Conservation (phyloP, 352 stramenopile genomes). For the Peronospora tabacina region DNA sequence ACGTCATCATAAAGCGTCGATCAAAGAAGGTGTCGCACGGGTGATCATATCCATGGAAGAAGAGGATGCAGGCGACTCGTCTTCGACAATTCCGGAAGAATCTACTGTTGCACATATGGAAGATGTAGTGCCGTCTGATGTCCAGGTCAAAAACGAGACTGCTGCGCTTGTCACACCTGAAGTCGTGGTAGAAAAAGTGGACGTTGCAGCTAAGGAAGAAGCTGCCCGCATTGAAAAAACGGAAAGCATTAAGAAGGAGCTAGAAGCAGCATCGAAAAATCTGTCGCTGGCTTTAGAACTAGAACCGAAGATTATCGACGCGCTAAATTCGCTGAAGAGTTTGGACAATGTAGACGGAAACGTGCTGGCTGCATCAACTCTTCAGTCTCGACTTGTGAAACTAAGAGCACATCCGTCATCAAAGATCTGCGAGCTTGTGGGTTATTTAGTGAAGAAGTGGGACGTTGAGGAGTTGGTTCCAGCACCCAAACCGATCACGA, state of each 20-base stretch:
- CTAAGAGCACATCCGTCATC: conserved; percentile 28
- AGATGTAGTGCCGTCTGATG: conserved; percentile 12
- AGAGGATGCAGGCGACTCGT: conserved; percentile 20
- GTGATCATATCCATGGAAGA: conserved; percentile 78
- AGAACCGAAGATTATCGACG: conserved; percentile 37
- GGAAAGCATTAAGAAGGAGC: conserved; percentile 18
- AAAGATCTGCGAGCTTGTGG: conserved; percentile 30
- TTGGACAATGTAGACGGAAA: conserved; percentile 30
- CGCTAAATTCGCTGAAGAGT: conserved; percentile 25
- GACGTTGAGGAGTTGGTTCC: conserved; percentile 40
- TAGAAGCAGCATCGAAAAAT: conserved; percentile 33
- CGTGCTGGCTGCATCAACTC: conserved; percentile 24
- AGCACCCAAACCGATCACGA: conserved; percentile 40
- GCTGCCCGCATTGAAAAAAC: conserved; percentile 1
- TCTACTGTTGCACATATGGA: conserved; percentile 1
- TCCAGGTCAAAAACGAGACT: conserved; percentile 15
- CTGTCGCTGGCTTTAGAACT: conserved; percentile 27
- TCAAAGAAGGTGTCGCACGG: conserved; percentile 64
- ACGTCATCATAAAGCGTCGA: conserved; percentile 61
- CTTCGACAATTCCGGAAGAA: conserved; percentile 17
- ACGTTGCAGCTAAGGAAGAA: conserved; percentile 9
- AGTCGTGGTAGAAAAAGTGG: conserved; percentile 15
- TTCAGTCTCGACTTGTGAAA: conserved; percentile 34
- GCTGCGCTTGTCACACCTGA: conserved; percentile 6
- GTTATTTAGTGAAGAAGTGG: conserved; percentile 39